phyloP scores from a whole-genome alignment of 2,329 filamentous ascomycete genomes.

The Thielaviopsis ethacetica region DNA sequence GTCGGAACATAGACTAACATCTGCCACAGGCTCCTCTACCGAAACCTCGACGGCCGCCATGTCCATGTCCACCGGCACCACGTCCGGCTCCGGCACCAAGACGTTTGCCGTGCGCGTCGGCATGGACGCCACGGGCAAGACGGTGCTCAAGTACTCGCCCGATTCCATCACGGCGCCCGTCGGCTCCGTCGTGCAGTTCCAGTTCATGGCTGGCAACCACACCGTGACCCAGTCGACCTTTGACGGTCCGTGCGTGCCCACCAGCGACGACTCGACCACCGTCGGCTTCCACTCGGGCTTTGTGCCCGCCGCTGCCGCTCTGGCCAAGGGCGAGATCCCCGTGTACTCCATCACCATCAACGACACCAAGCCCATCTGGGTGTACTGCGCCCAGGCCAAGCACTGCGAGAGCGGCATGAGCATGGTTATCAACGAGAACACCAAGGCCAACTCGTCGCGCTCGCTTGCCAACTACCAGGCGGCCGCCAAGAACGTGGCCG shows the following conservation, averaged over 20 bases:
- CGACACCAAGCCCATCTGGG: conserved; percentile 55
- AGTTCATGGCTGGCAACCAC: conserved; percentile 55
- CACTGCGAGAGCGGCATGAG: conserved; percentile 65
- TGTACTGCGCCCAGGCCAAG: conserved; percentile 58
- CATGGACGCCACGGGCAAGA: conserved; percentile 31
- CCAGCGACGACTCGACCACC: conserved; percentile 34
- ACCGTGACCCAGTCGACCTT: conserved; percentile 67
- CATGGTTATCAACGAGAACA: conserved; percentile 59
- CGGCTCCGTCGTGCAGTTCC: conserved; percentile 51
- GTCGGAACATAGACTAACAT: conserved; percentile 14
- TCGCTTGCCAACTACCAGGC: conserved; percentile 33
- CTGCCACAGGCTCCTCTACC: not conserved
- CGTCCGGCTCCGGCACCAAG: not conserved
- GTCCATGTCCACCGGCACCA: not conserved
- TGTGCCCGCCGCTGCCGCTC: conserved; percentile 41
- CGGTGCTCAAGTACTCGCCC: conserved; percentile 44
- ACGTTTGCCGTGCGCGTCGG: conserved; percentile 39
- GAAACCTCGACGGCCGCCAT: not conserved
- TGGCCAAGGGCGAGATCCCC: conserved; percentile 34
- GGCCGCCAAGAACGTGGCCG: conserved; percentile 21
- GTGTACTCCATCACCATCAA: conserved; percentile 58
- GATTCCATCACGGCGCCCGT: conserved; percentile 50
- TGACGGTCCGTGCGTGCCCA: conserved; percentile 39
- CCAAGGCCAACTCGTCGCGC: conserved; percentile 33
- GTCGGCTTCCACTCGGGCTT: conserved; percentile 52